Base-by-base conservation (phyloP, 2,329 filamentous ascomycete genomes). In the Nannizziopsis arthrosporioides region DNA sequence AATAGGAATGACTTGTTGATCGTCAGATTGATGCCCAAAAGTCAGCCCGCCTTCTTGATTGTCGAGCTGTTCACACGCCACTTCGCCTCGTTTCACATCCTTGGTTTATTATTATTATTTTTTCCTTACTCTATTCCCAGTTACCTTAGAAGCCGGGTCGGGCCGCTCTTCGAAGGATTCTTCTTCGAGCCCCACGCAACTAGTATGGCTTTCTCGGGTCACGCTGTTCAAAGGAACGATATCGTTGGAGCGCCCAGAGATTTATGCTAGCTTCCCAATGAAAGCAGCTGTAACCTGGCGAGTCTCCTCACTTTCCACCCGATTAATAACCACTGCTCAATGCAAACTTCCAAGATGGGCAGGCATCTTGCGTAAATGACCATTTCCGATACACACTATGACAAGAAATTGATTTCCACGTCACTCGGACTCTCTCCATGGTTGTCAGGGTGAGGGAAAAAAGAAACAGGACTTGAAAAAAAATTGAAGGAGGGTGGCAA, bases 1-100 rank as follows among this genome's bases (percentile, higher is more conserved):
- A 19, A 7, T 35, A 36, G 35, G 39, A 17, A 18, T 49, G 49
- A 49, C 35, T 44, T 36, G 31, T 34, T 47, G 48, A 50, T 47
- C 41, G 44, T 44, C 35, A 48, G 38, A 31, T 54, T 54, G 52
- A 44, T 54, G 52, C 52, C 52, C 52, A 54, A 54, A 48, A 36
- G 43, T 43, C 40, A 54, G 44, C 41, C 19, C 19, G 44, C 22
- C 38, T 30, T 11, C 37, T 36, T 39, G 32, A 30, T 22, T 38
- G 42, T 37, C 49, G 22, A 45, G 42, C 39, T 50, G 35, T 37
- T n/a, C 19, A 43, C 38, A 22, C 38, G 39, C 44, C 40, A 50
- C 42, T 34, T 18, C 38, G 43, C 44, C 39, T 40, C 48, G 38
- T 47, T 47, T 45, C 47, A 49, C 47, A 41, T 32, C 47, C 35